Percentiles rank a stretch among this genome's conserved stretches.
phyloP scores from a whole-genome alignment of 768 basidiomycete species.

The Cyathus striatus region DNA sequence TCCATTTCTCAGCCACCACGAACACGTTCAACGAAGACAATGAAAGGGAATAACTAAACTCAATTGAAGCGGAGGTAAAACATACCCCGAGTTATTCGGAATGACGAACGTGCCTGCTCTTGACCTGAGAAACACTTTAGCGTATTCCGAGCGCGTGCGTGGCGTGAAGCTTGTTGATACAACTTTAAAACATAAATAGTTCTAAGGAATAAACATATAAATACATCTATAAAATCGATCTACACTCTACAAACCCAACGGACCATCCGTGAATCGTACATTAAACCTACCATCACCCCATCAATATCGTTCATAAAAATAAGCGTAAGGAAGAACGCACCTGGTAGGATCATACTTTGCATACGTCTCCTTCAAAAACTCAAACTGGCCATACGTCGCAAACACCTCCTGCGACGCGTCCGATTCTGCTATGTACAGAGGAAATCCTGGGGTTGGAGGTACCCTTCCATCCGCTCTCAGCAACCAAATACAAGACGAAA shows the following conservation, averaged over 20 bases:
- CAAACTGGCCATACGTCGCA: conserved; percentile 31
- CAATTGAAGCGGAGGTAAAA: too few relatives aligned
- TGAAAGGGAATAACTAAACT: too few relatives aligned
- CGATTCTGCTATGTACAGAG: conserved; percentile 35
- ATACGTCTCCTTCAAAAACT: conserved; percentile 29
- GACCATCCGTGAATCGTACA: not conserved
- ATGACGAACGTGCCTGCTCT: too few relatives aligned
- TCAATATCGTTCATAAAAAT: not conserved
- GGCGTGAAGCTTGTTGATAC: too few relatives aligned
- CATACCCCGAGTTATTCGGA: too few relatives aligned
- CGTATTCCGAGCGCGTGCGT: too few relatives aligned
- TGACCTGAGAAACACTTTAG: too few relatives aligned
- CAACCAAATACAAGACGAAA: not conserved
- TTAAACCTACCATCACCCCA: not conserved
- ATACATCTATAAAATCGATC: too few relatives aligned
- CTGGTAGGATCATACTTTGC: conserved; percentile 38
- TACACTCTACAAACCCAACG: not conserved
- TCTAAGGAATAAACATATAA: too few relatives aligned
- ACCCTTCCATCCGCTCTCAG: conserved; percentile 17
- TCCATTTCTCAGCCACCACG: too few relatives aligned
- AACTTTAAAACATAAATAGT: too few relatives aligned
- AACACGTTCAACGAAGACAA: too few relatives aligned
- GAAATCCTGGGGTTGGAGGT: conserved; percentile 29
- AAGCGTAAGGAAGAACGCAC: conserved; percentile 15
- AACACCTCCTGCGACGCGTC: conserved; percentile 33